Base-by-base conservation (phyloP, 768 basidiomycete genomes). In the Myochromella boudieri region DNA sequence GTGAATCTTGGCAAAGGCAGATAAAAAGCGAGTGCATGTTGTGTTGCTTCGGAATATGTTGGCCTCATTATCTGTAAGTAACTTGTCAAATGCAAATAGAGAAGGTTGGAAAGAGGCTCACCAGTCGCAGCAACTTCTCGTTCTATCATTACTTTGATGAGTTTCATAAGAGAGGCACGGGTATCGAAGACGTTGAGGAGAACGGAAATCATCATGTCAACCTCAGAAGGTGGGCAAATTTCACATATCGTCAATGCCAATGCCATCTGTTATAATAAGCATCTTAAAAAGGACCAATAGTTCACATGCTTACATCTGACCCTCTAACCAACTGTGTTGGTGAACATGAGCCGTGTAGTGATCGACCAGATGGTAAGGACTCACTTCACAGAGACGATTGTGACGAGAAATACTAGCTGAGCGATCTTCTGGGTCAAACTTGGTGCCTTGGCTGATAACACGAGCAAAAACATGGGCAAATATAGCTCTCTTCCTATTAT, bases 1-100 rank as follows among this genome's bases (percentile, higher is more conserved):
- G 51, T 94, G 91, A n/a, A 87, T 81, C 60, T 77, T 84, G 3
- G 90, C 91, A 56, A 95, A 95, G 1, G 84, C 81, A 5, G 91
- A 91, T 36, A 97, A 68, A 48, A 97, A 85, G 33, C 88, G 73
- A n/a, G 88, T 89, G 56, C 85, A 91, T 1, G 88, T 89, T 2
- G 88, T 86, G 63, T 95, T 97, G 50, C 87, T 76, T 40, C 95
- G 77, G 71, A 97, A 97, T 6, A 97, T 68, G n/a, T 80, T 77
- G 1, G 84, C 74, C 52, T 95, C 91, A 55, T 75, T 85, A 31
- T 82, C 94, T 92, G n/a, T n/a, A n/a, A 63, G n/a, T 32, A 33
- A 46, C 21, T 9, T 26, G 37, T 33, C 45, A 53, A 42, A 37
- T 21, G 11, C 17, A 25, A 36, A 21, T 14, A 26, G 6, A 49